Base-by-base conservation (phyloP, 345 rosid species). In the Eucalyptus cloeziana region DNA sequence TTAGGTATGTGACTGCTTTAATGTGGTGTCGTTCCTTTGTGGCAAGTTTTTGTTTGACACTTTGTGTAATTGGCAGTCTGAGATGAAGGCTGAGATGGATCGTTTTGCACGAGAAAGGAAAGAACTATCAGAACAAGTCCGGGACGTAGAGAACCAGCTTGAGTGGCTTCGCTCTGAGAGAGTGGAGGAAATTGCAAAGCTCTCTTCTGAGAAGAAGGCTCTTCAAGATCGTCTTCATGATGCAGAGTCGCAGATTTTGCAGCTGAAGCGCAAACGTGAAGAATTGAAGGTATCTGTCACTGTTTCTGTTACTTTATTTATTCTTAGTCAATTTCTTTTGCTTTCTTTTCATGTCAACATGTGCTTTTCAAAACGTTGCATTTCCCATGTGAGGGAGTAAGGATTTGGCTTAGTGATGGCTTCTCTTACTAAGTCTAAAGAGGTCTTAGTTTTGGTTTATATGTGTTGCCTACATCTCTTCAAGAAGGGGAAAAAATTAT, bases 81-180 rank as follows among this genome's bases (percentile, higher is more conserved):
- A 98, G 91, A 94, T 95, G 98, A 98, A 92, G 92, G 96, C 95
- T 89, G 99, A 96, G 97, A 86, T 62, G 90, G 99, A 97, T 90
- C 95, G 96, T 58, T 96, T 95, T 93, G 91, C 95, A 85, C 94
- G 96, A 88, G 99, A 97, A 86, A 97, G 94, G 93, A 98, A 96
- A 91, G 99, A 96, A 86, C 95, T 95, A 89, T 92, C 93, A 67
- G 98, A 97, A 90, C 98, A 98, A 91, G 92, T 95, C 64, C 98
- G 95, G 85, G 99, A 97, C 89, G 93, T 93, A 90, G 98, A 98
- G 91, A 94, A 96, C 93, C 99, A 98, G 91, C 98, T 98, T 64
- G 99, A 98, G 89, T 98, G 99, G 99, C 92, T 96, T 87, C 99
- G 98, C 43, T 94, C 97, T 47, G 99, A 98, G 93, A 94, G 94